Evolutionary conservation across 257 asterid species (phyloP).

Genomic region (Solanum pinnatisectum): DNA sequence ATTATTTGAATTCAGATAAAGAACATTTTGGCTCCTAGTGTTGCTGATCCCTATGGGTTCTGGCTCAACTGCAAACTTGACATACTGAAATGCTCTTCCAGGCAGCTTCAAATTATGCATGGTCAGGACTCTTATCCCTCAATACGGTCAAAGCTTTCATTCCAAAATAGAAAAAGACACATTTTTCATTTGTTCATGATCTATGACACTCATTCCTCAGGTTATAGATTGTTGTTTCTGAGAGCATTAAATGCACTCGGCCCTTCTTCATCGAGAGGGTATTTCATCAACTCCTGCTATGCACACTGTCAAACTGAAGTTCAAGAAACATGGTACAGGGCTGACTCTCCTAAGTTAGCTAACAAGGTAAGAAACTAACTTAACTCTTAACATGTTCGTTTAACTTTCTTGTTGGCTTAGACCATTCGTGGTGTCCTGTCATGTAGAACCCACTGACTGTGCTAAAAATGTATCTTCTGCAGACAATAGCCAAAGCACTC

Average conservation of each 20-base stretch:
- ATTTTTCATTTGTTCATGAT: not conserved
- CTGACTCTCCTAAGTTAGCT: conserved; percentile 48
- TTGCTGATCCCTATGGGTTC: conserved; percentile 63
- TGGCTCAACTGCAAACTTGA: conserved; percentile 66
- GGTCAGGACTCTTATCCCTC: conserved; percentile 23
- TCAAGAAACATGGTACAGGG: conserved; percentile 59
- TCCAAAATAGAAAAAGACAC: too few relatives aligned
- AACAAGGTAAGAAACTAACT: conserved; percentile 31
- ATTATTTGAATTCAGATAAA: conserved; percentile 34
- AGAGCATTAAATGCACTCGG: conserved; percentile 37
- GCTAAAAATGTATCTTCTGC: conserved; percentile 7
- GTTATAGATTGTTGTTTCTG: conserved; percentile 22
- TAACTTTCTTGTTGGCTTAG: not conserved
- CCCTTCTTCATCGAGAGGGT: conserved; percentile 54
- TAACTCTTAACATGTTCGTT: not conserved
- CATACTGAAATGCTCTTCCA: conserved; percentile 48
- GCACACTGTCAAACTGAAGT: conserved; percentile 87
- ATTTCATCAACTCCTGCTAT: conserved; percentile 72
- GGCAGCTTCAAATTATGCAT: conserved; percentile 52
- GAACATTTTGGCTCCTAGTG: conserved; percentile 67
- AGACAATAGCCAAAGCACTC: conserved; percentile 73
- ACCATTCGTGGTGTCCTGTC: not conserved
- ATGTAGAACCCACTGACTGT: not conserved
- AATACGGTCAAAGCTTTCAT: not conserved
- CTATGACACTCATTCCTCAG: not conserved